Percentiles rank a stretch among this genome's conserved stretches.
Conservation (phyloP, 1,139 yeast genomes). For the Saccharomycopsis crataegensis region DNA sequence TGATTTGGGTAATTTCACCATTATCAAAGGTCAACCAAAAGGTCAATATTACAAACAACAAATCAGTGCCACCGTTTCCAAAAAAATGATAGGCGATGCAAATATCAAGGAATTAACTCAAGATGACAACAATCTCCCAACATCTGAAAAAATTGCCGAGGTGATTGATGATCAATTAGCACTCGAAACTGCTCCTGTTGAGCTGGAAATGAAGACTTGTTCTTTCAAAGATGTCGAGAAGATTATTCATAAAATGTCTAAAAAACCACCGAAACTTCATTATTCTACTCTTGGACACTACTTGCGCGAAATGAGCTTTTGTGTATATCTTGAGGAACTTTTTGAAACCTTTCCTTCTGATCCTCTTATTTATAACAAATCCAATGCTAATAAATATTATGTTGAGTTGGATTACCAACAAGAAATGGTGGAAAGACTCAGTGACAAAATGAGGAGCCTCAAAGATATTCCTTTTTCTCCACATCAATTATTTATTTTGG, state of each 20-base stretch:
- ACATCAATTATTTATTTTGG: slow-evolving; percentile 40
- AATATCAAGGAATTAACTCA: neutral
- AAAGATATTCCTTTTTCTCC: slow-evolving; percentile 33
- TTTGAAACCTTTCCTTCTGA: slow-evolving; percentile 38
- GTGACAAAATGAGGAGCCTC: neutral
- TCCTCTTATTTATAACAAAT: slow-evolving; percentile 46
- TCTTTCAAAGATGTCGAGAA: neutral
- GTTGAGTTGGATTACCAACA: slow-evolving; percentile 29
- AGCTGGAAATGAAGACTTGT: neutral
- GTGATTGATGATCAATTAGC: neutral
- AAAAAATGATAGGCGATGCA: neutral
- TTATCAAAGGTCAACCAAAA: neutral
- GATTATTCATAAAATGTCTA: no score
- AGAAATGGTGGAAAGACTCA: neutral
- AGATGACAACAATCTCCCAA: neutral
- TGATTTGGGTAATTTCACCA: neutral
- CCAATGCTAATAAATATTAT: slow-evolving; percentile 36
- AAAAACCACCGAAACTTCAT: no score
- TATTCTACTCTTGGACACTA: slow-evolving; percentile 26
- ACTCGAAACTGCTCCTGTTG: neutral
- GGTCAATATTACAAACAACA: neutral
- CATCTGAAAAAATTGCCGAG: neutral
- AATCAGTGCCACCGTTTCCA: neutral
- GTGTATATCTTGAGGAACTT: slow-evolving; percentile 53
- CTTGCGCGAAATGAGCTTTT: slow-evolving; percentile 50